Base-by-base conservation (phyloP, 805 yeast genomes). In the Candida schatavii region DNA sequence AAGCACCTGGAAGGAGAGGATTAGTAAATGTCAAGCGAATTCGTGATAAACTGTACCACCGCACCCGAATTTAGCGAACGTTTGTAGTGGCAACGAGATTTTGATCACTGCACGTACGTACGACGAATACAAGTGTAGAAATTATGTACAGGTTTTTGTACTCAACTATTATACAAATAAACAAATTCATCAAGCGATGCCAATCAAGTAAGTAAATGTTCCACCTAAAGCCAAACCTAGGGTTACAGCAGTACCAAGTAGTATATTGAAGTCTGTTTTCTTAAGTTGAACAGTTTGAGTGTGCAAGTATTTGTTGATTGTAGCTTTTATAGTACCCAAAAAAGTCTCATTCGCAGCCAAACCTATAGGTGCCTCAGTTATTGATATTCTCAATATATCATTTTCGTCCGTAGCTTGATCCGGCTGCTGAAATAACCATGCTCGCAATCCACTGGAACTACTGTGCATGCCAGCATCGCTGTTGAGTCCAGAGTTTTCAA, bases 21-120 rank as follows among this genome's bases (percentile, higher is more conserved):
- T n/a, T n/a, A n/a, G n/a, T n/a, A n/a, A n/a, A n/a, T n/a, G n/a
- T n/a, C n/a, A n/a, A n/a, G n/a, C n/a, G n/a, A n/a, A n/a, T n/a
- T n/a, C n/a, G n/a, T n/a, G n/a, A n/a, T n/a, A n/a, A n/a, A n/a
- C n/a, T n/a, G n/a, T n/a, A n/a, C n/a, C n/a, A n/a, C n/a, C n/a
- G 22, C 15, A 15, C 18, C 18, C 35, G 13, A 31, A 31, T n/a
- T 31, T 31, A 22, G 35, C 20, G 11, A 14, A 22, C 21, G 19
- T 31, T 7, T 9, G 35, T 5, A 31, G 35, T 31, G 35, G 35
- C 35, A 18, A 31, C 20, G 21, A 18, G 7, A 7, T 31, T 31
- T 31, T 31, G 35, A 31, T 17, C 35, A 31, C 35, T 18, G 19
- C 35, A 31, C 35, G 35, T 31, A 13, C 11, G 11, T 31, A 22